A percentile compares a stretch with the other conserved stretches of the same genome.
Conservation (phyloP, 768 basidiomycete genomes). For the Serpula lacrymans region DNA sequence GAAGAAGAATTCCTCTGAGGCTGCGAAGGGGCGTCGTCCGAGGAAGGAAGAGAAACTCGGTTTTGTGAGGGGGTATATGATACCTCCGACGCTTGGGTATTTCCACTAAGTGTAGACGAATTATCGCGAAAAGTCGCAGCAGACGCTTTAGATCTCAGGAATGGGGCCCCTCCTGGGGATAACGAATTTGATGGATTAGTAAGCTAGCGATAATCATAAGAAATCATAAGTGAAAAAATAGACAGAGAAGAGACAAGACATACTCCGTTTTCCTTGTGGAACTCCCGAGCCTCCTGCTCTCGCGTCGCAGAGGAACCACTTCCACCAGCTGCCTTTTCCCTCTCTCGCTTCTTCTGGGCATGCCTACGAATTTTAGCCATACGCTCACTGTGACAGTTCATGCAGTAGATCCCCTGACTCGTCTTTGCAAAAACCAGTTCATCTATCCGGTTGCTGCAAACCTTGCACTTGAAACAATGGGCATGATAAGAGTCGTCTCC, state of each 20-base stretch:
- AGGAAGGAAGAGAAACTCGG: conserved; percentile 12
- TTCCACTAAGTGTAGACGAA: conserved; percentile 20
- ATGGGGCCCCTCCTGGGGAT: conserved; percentile 7
- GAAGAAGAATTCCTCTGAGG: conserved; percentile 8
- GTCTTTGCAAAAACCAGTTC: conserved; percentile 99
- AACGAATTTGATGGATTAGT: conserved; percentile 6
- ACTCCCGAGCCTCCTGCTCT: conserved; percentile 20
- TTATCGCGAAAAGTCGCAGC: conserved; percentile 19
- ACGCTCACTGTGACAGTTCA: conserved; percentile 97
- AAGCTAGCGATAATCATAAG: conserved; percentile 7
- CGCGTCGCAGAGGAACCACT: conserved; percentile 22
- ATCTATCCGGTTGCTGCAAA: conserved; percentile 92
- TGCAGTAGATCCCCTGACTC: conserved; percentile 96
- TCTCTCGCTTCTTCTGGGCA: conserved; percentile 75
- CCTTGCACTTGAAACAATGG: conserved; percentile 97
- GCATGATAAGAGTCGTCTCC: conserved; percentile 99
- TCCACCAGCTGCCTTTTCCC: conserved; percentile 40
- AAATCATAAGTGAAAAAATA: conserved; percentile 1
- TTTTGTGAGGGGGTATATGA: conserved; percentile 4
- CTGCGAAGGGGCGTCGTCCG: conserved; percentile 6
- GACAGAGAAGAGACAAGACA: conserved; percentile 10
- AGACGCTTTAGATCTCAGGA: conserved; percentile 20
- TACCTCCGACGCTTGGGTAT: conserved; percentile 9
- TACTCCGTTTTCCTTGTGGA: conserved; percentile 41
- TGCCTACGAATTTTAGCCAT: conserved; percentile 91